Conservation (phyloP, 2,329 filamentous ascomycete species). For the Exophiala phaeomuriformis region DNA sequence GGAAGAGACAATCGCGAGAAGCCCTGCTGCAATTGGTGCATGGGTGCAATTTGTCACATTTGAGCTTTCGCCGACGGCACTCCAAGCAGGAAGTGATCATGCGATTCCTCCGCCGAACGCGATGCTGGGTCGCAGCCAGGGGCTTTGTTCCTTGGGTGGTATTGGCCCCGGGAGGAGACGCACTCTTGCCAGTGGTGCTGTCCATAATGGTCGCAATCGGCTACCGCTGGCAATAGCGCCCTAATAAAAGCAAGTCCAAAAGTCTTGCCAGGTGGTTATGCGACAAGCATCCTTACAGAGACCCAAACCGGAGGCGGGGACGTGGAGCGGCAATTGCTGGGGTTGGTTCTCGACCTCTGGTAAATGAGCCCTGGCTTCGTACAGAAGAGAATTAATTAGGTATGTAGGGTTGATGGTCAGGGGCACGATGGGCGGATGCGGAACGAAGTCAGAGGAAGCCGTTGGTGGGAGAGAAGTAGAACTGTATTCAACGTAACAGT, state of each 20-base stretch:
- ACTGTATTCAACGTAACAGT: no score
- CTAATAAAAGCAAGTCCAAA: not conserved
- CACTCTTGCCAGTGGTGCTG: not conserved
- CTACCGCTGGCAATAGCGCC: not conserved
- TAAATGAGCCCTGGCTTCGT: no score
- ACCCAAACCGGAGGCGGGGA: not conserved
- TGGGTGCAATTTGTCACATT: conserved; percentile 66
- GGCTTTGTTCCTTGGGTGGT: conserved; percentile 8
- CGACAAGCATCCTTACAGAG: not conserved
- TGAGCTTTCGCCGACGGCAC: conserved; percentile 67
- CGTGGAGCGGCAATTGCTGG: not conserved
- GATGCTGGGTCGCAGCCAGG: conserved; percentile 8
- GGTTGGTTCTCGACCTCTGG: no score
- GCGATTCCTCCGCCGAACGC: conserved; percentile 53
- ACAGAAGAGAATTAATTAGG: no score
- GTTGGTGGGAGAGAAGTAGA: no score
- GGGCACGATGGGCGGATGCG: no score
- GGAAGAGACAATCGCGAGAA: conserved; percentile 53
- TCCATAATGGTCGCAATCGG: not conserved
- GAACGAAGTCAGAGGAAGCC: no score
- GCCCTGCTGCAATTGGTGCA: conserved; percentile 56
- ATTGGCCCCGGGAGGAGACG: not conserved
- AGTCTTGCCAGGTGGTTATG: not conserved
- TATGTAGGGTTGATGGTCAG: no score
- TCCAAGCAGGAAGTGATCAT: conserved; percentile 64